Evolutionary conservation across 2,329 filamentous ascomycete genomes (phyloP).

Genomic region (Periconia digitata): DNA sequence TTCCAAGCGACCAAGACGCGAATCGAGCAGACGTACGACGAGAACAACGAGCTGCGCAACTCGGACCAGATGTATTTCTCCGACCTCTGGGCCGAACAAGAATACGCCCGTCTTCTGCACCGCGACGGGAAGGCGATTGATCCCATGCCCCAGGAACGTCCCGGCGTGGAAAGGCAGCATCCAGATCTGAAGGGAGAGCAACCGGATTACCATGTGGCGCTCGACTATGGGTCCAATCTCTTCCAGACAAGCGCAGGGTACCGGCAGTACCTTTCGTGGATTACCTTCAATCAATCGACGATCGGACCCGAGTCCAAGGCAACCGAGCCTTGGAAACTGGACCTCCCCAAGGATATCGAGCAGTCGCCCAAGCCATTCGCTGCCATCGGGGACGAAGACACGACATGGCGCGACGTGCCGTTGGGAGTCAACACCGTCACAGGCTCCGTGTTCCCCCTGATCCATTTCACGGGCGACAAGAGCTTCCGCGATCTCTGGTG

Average conservation of each 20-base stretch:
- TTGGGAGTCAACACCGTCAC: slow-evolving; percentile 1
- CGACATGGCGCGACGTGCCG: background rate
- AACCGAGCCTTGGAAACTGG: background rate
- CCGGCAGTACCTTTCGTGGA: background rate
- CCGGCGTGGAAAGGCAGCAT: no score
- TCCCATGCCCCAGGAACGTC: background rate
- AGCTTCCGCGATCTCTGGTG: slow-evolving; percentile 3
- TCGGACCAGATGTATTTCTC: slow-evolving; percentile 3
- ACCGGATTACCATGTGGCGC: no score
- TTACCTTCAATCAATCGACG: background rate
- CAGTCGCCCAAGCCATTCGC: background rate
- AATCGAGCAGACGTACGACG: slow-evolving; percentile 2
- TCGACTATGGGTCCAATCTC: background rate
- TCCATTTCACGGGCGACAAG: slow-evolving; percentile 2
- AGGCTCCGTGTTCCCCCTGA: background rate
- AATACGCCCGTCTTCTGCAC: slow-evolving; percentile 1
- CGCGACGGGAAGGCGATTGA: background rate
- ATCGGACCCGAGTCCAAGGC: no score
- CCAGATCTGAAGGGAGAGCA: no score
- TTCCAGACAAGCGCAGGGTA: background rate
- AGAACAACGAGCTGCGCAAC: background rate
- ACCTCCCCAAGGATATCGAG: background rate
- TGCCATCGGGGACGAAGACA: background rate
- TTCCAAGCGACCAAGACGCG: slow-evolving; percentile 1
- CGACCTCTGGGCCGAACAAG: slow-evolving; percentile 1